A percentile compares a stretch with the other conserved stretches of the same genome.
Evolutionary conservation across 139 green algal genomes (phyloP).

Genomic region (Chlorella sp.): DNA sequence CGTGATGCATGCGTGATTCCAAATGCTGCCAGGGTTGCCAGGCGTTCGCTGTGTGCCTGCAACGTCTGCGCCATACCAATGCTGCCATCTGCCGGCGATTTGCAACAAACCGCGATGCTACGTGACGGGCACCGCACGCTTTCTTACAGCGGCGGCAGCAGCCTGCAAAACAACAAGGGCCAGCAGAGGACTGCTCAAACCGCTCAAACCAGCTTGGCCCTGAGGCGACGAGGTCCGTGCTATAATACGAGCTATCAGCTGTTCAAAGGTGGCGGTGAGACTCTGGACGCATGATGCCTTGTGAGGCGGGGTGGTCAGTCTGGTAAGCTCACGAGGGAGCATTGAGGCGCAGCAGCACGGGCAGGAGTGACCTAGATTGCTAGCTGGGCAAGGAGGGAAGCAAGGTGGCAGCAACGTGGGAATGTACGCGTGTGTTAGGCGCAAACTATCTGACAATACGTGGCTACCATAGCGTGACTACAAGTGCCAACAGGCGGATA

Average conservation of each 20-base stretch:
- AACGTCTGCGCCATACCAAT: background rate
- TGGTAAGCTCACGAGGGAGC: background rate
- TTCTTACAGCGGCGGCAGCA: no score
- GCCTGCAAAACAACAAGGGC: no score
- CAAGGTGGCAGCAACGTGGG: no score
- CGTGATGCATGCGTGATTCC: no score
- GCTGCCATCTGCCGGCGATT: no score
- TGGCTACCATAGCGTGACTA: no score
- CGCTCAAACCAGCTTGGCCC: background rate
- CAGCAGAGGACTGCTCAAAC: background rate
- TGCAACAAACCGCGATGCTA: no score
- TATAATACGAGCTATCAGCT: no score
- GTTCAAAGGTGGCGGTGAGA: background rate
- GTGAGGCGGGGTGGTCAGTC: background rate
- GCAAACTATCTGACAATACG: background rate
- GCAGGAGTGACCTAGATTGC: background rate
- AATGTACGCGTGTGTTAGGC: background rate
- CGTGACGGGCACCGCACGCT: no score
- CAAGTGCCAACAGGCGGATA: no score
- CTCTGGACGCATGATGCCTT: background rate
- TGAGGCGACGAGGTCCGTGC: background rate
- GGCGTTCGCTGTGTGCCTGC: background rate
- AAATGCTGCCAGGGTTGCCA: no score
- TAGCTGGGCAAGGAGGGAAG: no score
- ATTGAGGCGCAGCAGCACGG: background rate